Base-by-base conservation (phyloP, 345 rosid species). In the Brassica incana region DNA sequence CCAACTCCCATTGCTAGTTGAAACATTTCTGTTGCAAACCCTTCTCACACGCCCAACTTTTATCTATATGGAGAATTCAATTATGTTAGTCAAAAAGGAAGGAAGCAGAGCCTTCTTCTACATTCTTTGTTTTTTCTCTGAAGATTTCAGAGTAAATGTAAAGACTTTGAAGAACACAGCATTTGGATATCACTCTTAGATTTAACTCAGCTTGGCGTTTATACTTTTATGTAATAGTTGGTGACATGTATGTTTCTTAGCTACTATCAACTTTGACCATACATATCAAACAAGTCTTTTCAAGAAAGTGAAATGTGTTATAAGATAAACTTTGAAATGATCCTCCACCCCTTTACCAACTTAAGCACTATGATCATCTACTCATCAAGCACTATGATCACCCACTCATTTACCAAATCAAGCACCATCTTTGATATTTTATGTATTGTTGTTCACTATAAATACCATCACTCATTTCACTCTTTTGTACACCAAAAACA, bases 1-100 rank as follows among this genome's bases (percentile, higher is more conserved):
- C 90, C 87, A 40, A 77, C 65, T 14, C 3, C 84, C 54, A 58
- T 87, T 62, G 0, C 83, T 54, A 80, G 63, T 78, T 86, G 84
- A 82, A 56, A 56, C 54, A 70, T 14, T 35, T 48, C 67, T 65
- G 52, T 32, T 54, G n/a, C 15, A 33, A 69, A 50, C 58, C 5
- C 40, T 38, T 38, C n/a, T 20, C 27, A 27, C 36, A 35, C 14
- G 36, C 71, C 16, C 18, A 8, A 2, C 35, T 29, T 29, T 40
- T 18, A 9, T 60, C 25, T 63, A 77, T 69, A 0, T 35, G 38
- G 38, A 6, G 38, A 35, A 35, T 35, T 5, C 38, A 35, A 7
- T 35, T 38, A 38, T 38, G 56, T 71, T 58, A 23, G 50, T 32
- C 33, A 61, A 33, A 66, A 64, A 72, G 72, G 40, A 65, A 72